Percentiles rank a stretch among this genome's conserved stretches.
Conservation (phyloP, 1,284 basidiomycete species). For the Cystobasidium sp. region DNA sequence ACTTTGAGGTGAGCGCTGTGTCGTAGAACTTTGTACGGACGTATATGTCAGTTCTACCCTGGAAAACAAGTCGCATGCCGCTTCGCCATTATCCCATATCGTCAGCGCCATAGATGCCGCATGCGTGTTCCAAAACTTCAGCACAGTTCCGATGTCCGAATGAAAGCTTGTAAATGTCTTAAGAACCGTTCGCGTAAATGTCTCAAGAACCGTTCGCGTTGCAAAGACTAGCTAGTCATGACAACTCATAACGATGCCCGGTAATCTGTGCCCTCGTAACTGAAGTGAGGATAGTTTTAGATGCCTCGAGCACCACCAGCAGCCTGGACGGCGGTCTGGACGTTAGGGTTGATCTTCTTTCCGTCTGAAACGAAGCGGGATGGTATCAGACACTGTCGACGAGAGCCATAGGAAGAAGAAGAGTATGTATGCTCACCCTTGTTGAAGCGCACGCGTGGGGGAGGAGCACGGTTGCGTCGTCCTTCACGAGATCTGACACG, state of each 20-base stretch:
- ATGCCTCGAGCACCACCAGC: constrained; percentile 38
- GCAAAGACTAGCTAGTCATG: constrained; percentile 8
- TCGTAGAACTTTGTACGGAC: not conserved
- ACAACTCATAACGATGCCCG: not conserved
- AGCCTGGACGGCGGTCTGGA: constrained; percentile 30
- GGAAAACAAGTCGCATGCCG: too few species aligned
- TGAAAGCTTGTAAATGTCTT: not conserved
- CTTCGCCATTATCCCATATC: too few species aligned
- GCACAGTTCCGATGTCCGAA: not conserved
- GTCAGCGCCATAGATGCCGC: too few species aligned
- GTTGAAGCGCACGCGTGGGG: constrained; percentile 94
- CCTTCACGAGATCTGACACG: constrained; percentile 88
- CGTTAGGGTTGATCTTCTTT: constrained; percentile 52
- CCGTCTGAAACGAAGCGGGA: constrained; percentile 45
- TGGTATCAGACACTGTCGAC: not conserved
- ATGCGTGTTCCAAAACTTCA: too few species aligned
- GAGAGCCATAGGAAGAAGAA: not conserved
- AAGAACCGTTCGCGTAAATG: not conserved
- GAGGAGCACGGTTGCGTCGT: constrained; percentile 93
- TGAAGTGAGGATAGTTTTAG: constrained; percentile 15
- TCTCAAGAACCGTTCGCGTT: not conserved
- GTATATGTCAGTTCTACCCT: not conserved
- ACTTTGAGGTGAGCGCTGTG: not conserved
- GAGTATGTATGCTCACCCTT: constrained; percentile 65
- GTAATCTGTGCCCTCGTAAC: not conserved